phyloP scores from a whole-genome alignment of 2,329 filamentous ascomycete genomes.

The Fusarium brevicatenulatum region DNA sequence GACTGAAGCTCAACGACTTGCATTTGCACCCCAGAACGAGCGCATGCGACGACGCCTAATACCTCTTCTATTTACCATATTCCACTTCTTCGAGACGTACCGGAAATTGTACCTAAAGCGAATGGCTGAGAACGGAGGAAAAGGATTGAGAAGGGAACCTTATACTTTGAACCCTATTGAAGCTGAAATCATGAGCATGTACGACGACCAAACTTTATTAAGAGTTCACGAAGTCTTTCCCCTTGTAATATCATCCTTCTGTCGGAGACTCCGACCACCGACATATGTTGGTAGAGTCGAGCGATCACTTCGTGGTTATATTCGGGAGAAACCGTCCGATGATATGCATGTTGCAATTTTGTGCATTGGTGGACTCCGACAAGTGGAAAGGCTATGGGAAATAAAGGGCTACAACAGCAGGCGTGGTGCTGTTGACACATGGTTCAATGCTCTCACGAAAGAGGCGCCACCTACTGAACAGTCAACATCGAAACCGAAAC shows the following conservation, averaged over 20 bases:
- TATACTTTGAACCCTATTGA: constrained; percentile 73
- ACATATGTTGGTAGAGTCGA: constrained; percentile 73
- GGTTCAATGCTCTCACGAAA: constrained; percentile 64
- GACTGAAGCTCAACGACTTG: constrained; percentile 63
- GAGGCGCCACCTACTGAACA: constrained; percentile 51
- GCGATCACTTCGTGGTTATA: constrained; percentile 69
- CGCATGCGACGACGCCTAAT: constrained; percentile 73
- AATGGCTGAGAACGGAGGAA: constrained; percentile 61
- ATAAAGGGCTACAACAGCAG: constrained; percentile 72
- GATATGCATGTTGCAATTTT: constrained; percentile 70
- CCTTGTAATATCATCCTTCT: constrained; percentile 71
- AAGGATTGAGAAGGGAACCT: constrained; percentile 61
- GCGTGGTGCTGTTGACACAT: constrained; percentile 67
- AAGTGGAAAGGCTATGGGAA: constrained; percentile 73
- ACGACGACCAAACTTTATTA: constrained; percentile 70
- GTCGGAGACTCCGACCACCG: constrained; percentile 69
- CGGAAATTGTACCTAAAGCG: constrained; percentile 68
- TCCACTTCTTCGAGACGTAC: constrained; percentile 75
- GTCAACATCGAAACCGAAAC: constrained; percentile 58
- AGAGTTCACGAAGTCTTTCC: constrained; percentile 73
- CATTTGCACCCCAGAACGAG: constrained; percentile 70
- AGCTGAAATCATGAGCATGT: constrained; percentile 69
- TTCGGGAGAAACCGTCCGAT: constrained; percentile 70
- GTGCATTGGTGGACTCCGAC: constrained; percentile 68
- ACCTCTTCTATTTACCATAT: constrained; percentile 71